Base-by-base conservation (phyloP, 192 early-diverging fungal genomes). In the Spizellomyces punctatus region DNA sequence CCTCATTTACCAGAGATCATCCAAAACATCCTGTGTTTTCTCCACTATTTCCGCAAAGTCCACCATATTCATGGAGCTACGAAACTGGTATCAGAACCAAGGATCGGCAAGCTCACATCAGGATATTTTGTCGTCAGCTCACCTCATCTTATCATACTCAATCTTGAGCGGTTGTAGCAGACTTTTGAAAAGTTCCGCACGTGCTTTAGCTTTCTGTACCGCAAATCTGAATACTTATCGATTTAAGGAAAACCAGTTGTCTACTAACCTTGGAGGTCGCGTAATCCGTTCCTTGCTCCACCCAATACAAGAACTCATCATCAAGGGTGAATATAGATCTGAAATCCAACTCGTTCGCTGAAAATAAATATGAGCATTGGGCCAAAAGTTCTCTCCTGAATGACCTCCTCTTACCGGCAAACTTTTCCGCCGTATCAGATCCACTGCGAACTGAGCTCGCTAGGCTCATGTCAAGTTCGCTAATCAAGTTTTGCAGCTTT, bases 1-100 rank as follows among this genome's bases (percentile, higher is more conserved):
- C 52, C 8, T 55, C 10, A 60, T 66, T 50, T 64, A 80, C 79
- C 82, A 83, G 6, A 83, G 41, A 10, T 83, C 82, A 59, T 83
- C 82, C 36, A 79, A 57, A 8, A 46, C 45, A 46, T 82, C 82
- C 21, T 83, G 76, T 7, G 77, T 49, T 46, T 67, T 22, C n/a
- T 81, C 81, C 50, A 81, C 71, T 6, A 61, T 9, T n/a, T 83
- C 81, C 12, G 57, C 19, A 9, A 73, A 7, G 19, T 82, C 75
- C 5, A n/a, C 10, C 17, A 73, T 41, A 6, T 27, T 8, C 43
- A 46, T 66, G 43, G 67, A 47, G 46, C 73, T 76, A 47, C 27
- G 27, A 3, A 36, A 3, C 27, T 3, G 27, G 3, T 36, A 36
- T 36, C 3, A 36, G 27, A 36, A 36, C 27, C 27, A 0, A 36